Percentiles rank a stretch among this genome's conserved stretches.
Conservation (phyloP, 1,139 yeast species). For the Entelexis paramagnoliae region DNA sequence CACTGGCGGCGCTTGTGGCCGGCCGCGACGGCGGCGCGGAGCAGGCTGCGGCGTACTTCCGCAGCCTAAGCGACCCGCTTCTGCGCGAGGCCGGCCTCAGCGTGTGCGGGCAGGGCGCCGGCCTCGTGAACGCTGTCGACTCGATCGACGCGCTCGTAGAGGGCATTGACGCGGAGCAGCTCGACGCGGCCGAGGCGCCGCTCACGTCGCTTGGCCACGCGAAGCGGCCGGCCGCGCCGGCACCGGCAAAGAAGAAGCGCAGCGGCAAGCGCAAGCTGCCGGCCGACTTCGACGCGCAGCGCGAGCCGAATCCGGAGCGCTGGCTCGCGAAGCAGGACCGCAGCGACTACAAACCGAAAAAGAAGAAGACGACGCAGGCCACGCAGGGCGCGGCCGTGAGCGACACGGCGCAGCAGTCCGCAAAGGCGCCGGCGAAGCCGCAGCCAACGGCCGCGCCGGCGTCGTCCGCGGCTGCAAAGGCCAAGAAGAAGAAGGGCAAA, state of each 20-base stretch:
- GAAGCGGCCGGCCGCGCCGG: neutral
- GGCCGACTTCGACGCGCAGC: constrained; percentile 35
- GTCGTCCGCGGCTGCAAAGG: constrained; percentile 26
- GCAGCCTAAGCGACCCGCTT: constrained; percentile 1
- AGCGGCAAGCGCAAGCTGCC: constrained; percentile 35
- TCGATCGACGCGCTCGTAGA: constrained; percentile 36
- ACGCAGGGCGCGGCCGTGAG: constrained; percentile 48
- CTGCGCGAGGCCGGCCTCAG: constrained; percentile 12
- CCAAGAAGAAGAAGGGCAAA: constrained; percentile 42
- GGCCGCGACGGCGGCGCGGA: neutral
- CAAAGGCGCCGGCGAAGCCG: constrained; percentile 5
- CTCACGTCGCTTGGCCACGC: neutral
- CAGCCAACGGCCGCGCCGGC: constrained; percentile 3
- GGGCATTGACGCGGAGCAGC: constrained; percentile 35
- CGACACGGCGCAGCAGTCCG: constrained; percentile 38
- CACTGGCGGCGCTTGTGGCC: constrained; percentile 2
- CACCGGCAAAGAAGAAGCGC: constrained; percentile 4
- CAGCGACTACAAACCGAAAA: constrained; percentile 67
- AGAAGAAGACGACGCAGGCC: constrained; percentile 36
- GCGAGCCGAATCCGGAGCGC: constrained; percentile 55
- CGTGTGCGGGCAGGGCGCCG: neutral
- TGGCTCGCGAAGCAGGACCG: constrained; percentile 88
- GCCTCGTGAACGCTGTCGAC: neutral
- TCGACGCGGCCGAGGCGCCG: constrained; percentile 27
- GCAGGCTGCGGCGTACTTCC: constrained; percentile 9